Evolutionary conservation across 371 early-diverging fungal species (phyloP), one percentile per base, ranked within the genome.

Genomic region (Syncephalis fuscata): DNA sequence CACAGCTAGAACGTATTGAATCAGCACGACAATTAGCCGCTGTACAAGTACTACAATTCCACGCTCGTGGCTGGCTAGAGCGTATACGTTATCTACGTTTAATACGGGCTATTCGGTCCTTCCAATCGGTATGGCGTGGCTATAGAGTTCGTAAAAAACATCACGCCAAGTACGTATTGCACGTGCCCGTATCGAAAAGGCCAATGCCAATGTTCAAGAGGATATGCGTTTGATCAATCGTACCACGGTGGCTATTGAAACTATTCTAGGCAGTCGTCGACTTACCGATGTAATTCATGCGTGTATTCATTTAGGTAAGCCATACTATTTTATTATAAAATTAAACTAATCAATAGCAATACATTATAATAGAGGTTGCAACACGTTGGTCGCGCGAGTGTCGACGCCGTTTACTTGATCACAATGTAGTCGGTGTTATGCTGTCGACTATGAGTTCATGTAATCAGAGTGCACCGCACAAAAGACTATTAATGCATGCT

Each of bases 161-260:
- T 50, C 55, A 9, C 55, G 57, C 58, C 56, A 55, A 52, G 51
- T 60, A 42, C 53, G 54, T 43, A 57, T 50, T 2, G 59, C 59
- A 1, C 48, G 63, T 20, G 57, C 54, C 48, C 41, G 60, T 20
- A 59, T 63, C 41, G 59, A 57, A 36, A 55, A 60, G 24, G 63
- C 57, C 32, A 63, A 63, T 9, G 57, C 60, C 0, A 54, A 56
- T 0, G 63, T 57, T 0, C 58, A 63, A 43, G 63, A 63, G 48
- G 60, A 63, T 48, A 63, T 63, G 63, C 60, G 57, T 44, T 55
- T 63, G n/a, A 56, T 58, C 25, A 63, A 63, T 32, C 51, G 63
- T 14, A 63, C 63, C 8, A 58, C 57, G 7, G 60, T 63, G 60
- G 63, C 63, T 0, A 19, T 63, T 44, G 58, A 63, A 39, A 63